A percentile compares a stretch with the other conserved stretches of the same genome.
phyloP scores from a whole-genome alignment of 768 basidiomycete species.

The Macrolepiota fuliginosa region DNA sequence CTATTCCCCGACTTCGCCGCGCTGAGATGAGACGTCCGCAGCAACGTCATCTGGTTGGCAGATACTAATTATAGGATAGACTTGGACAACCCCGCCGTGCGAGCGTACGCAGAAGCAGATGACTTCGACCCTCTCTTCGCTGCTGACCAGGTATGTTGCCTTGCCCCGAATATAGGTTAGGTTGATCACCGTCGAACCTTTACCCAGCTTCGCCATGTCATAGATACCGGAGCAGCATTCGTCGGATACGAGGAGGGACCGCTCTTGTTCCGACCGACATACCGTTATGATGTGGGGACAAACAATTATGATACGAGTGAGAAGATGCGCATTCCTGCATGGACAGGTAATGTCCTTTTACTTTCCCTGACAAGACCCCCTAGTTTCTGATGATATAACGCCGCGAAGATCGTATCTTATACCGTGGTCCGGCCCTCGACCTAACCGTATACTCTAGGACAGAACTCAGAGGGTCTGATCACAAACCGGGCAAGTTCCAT shows the following conservation, averaged over 20 bases:
- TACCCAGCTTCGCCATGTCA: constrained; percentile 65
- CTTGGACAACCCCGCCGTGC: constrained; percentile 78
- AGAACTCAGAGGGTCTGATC: constrained; percentile 90
- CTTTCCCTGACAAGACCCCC: not conserved
- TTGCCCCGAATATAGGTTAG: not conserved
- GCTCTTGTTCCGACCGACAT: constrained; percentile 90
- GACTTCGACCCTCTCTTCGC: constrained; percentile 73
- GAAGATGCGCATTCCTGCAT: constrained; percentile 94
- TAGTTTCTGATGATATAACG: constrained; percentile 14
- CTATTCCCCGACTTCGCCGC: not conserved
- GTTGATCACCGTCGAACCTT: constrained; percentile 6
- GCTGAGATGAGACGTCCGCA: constrained; percentile 27
- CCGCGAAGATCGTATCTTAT: constrained; percentile 83
- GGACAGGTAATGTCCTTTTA: constrained; percentile 68
- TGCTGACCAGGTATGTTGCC: constrained; percentile 75
- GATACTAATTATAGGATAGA: constrained; percentile 96
- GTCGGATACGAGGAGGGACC: constrained; percentile 86
- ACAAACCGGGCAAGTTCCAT: constrained; percentile 71
- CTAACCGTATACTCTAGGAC: constrained; percentile 79
- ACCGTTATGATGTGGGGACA: constrained; percentile 83
- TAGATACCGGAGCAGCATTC: constrained; percentile 75
- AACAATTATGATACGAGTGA: constrained; percentile 94
- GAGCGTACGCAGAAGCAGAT: constrained; percentile 58
- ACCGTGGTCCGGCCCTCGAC: constrained; percentile 70
- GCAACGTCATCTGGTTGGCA: constrained; percentile 90